Evolutionary conservation across 108 stramenopile genomes (phyloP), one percentile per base, ranked within the genome.

Genomic region (Nannochloropsis salina): DNA sequence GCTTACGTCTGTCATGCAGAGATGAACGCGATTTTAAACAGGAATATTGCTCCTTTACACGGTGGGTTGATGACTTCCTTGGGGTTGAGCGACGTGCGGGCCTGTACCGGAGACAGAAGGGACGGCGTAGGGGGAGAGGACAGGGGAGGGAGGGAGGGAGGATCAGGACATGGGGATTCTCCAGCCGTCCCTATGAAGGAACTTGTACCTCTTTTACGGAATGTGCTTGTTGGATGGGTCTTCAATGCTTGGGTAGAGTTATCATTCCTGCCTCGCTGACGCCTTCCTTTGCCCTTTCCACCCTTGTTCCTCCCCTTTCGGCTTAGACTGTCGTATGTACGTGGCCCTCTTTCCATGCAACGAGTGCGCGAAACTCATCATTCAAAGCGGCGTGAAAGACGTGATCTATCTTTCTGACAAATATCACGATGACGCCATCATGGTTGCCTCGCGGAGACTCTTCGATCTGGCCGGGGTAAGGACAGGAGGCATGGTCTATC

Each of bases 11-110:
- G 95, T 83, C 95, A 94, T 81, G 98, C 98, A 2, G 98, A 99
- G 92, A 87, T 93, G 91, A 99, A 99, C 92, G 98, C 98, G 12
- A 97, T 99, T 86, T 86, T 99, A 86, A 99, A 99, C 90, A 96
- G 95, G 86, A 94, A 95, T 86, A 93, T 92, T 85, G 94, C 94
- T 5, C 61, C 61, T 4, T 74, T 74, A n/a, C 61, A 74, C n/a
- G 61, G 61, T 74, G n/a, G 61, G 61, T 31, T 31, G 31, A 31
- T 31, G 31, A 31, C 31, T 31, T 0, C 31, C 31, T 31, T 31
- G 31, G 31, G 31, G 31, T 31, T 31, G 31, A 31, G 31, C 31
- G 94, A 93, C 88, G 93, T 96, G 42, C 86, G 93, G 42, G 95
- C 93, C 1, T 89, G 91, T 31, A 9, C n/a, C 83, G 91, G 90